These are phyloP conservation scores for Colletotrichum euphorbiae DNA, from an alignment of 2,329 filamentous ascomycete genomes.

Conservation along the genomic window DNA sequence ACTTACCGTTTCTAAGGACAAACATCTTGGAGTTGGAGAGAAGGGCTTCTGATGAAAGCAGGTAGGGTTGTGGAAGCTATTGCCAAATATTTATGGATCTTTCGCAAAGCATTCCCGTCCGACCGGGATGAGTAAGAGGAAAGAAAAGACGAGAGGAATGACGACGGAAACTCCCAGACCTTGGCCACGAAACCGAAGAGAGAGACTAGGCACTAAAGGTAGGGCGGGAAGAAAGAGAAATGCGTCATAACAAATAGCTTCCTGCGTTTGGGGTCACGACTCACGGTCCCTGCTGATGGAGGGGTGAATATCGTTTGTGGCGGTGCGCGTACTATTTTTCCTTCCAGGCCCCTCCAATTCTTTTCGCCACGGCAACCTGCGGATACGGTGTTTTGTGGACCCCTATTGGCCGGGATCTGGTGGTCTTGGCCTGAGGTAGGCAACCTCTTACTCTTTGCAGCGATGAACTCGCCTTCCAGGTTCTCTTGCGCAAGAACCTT, in stretches of 20 bases:
- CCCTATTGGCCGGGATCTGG: not conserved
- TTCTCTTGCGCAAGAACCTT: not conserved
- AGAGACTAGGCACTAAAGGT: constrained; percentile 32
- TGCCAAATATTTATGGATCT: constrained; percentile 32
- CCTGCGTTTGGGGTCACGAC: constrained; percentile 15
- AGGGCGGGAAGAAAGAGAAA: constrained; percentile 32
- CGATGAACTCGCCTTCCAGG: not conserved
- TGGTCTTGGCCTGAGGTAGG: not conserved
- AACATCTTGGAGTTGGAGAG: constrained; percentile 48
- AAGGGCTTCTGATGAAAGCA: constrained; percentile 24
- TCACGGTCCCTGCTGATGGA: constrained; percentile 30
- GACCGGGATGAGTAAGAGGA: constrained; percentile 12
- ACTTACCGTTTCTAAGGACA: constrained; percentile 54
- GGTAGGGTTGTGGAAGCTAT: constrained; percentile 16
- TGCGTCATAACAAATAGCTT: constrained; percentile 48
- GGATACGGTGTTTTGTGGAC: constrained; percentile 22
- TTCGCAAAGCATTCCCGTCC: constrained; percentile 26
- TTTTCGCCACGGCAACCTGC: constrained; percentile 36
- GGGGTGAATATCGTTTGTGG: constrained; percentile 41
- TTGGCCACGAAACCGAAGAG: constrained; percentile 32
- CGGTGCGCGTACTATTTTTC: constrained; percentile 42
- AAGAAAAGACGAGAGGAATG: constrained; percentile 11
- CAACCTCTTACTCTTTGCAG: not conserved
- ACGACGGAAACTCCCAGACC: constrained; percentile 23
- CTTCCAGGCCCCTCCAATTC: constrained; percentile 1